Conservation (phyloP, 2,329 filamentous ascomycete species). For the Arthrobotrys sinensis region DNA sequence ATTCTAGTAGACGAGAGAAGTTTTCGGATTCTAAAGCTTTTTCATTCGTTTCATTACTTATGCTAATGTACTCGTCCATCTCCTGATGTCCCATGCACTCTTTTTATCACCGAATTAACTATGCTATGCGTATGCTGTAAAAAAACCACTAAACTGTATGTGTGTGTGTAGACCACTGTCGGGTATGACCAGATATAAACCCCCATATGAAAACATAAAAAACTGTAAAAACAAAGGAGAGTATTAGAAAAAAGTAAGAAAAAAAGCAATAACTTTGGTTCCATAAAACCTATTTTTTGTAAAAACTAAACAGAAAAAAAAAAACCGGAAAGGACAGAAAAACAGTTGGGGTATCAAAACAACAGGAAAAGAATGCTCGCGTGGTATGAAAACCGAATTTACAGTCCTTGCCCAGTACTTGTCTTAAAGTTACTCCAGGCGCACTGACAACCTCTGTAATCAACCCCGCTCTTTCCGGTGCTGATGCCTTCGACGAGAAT, state of each 20-base stretch:
- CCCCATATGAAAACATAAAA: background rate
- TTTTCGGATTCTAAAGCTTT: background rate
- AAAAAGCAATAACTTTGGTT: conserved; percentile 5
- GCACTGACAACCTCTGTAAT: conserved; percentile 56
- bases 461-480: conserved; percentile 37
- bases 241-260: conserved; percentile 16
- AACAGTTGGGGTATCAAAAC: conserved; percentile 51
- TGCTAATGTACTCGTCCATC: conserved; percentile 4
- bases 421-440: conserved; percentile 60
- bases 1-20: background rate
- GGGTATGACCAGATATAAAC: conserved; percentile 12
- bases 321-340: conserved; percentile 24
- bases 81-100: background rate
- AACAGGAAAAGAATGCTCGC: background rate
- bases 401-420: conserved; percentile 28
- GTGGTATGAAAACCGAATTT: conserved; percentile 27
- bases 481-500: conserved; percentile 33
- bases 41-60: conserved; percentile 22
- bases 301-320: background rate
- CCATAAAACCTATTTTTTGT: background rate
- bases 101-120: conserved; percentile 17
- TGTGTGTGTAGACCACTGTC: conserved; percentile 2
- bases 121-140: background rate
- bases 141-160: conserved; percentile 3
- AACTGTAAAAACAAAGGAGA: conserved; percentile 7